Evolutionary conservation across 2,329 filamentous ascomycete genomes (phyloP), one percentile per base, ranked within the genome.

Genomic region (Beauveria sp.): DNA sequence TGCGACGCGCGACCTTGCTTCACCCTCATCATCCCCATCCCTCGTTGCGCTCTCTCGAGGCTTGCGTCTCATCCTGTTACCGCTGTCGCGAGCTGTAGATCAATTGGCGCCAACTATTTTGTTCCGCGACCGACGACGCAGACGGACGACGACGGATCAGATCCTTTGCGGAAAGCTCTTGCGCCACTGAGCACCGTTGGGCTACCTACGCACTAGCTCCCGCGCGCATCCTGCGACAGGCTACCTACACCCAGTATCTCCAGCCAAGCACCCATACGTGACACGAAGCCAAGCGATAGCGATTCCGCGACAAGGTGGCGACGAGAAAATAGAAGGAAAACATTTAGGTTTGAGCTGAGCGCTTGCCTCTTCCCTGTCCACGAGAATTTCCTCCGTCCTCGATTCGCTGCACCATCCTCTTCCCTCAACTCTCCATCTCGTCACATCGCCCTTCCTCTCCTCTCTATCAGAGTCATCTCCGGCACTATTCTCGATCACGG

Each of bases 301-400:
- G 40, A 52, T 61, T 6, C 43, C n/a, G 6, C 34, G 51, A 50
- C 30, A 57, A 54, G 44, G 47, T 53, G 37, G 47, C 59, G 28
- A 54, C 47, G 34, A 44, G 28, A 41, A 34, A 37, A 53, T 37
- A 50, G 41, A 48, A 54, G 40, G 43, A 22, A 54, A 40, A 20
- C 10, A 55, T 22, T 26, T 69, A 73, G 73, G 72, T 75, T 75
- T 70, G 70, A 74, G 70, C 70, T 70, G 68, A 70, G 69, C 67
- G 73, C 70, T 69, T 71, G 71, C 68, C 70, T 73, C 70, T 72
- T 71, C 68, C 69, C 70, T 72, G 67, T 70, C 69, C 74, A 70
- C 69, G 68, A 71, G 69, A 73, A 59, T 66, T 66, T 69, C 67
- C 68, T 68, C 70, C 68, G 69, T 70, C 72, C 67, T 68, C 69